Evolutionary conservation across 352 stramenopile genomes (phyloP), one percentile per base, ranked within the genome.

Genomic region (Bremia lactucae): DNA sequence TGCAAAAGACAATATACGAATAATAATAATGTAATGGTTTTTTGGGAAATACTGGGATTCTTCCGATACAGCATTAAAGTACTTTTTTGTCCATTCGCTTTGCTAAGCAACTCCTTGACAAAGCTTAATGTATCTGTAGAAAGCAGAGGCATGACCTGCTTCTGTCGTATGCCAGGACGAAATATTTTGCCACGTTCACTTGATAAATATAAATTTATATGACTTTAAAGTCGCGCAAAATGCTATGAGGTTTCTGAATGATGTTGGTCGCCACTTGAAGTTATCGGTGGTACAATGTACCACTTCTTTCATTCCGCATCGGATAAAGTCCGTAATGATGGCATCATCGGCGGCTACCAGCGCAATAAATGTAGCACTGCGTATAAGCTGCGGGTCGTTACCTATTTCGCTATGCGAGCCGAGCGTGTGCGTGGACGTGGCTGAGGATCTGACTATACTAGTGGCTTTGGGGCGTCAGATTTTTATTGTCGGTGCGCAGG

Each of bases 351-450:
- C 33, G 39, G 55, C 25, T 25, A 21, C 14, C 4, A 25, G n/a
- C 19, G n/a, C 34, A 6, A 36, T 59, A 19, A 38, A 64, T 20
- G 59, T 42, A 8, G 36, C 41, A 14, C 20, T 73, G 19, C 56
- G 46, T 14, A n/a, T 73, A 6, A 49, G 66, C 42, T 49, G 29
- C 18, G 53, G 51, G 0, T 22, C n/a, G 6, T 15, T 68, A 9
- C 19, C 36, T 10, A 50, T 61, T 13, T 61, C 58, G 35, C 43
- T 87, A 20, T 75, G 71, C 41, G 57, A 79, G 29, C 24, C 65
- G 6, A 31, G 49, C 18, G 55, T 75, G 25, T 68, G 63, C 20
- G 38, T 83, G 46, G 75, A 87, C 49, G 51, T 87, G 7, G 59
- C 75, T 2, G 42, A 59, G 5, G 69, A 75, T 31, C 18, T 66